Percentiles rank a stretch among this genome's conserved stretches.
Evolutionary conservation across 306 rosid species (phyloP).

Genomic region (Phaseolus lunatus): DNA sequence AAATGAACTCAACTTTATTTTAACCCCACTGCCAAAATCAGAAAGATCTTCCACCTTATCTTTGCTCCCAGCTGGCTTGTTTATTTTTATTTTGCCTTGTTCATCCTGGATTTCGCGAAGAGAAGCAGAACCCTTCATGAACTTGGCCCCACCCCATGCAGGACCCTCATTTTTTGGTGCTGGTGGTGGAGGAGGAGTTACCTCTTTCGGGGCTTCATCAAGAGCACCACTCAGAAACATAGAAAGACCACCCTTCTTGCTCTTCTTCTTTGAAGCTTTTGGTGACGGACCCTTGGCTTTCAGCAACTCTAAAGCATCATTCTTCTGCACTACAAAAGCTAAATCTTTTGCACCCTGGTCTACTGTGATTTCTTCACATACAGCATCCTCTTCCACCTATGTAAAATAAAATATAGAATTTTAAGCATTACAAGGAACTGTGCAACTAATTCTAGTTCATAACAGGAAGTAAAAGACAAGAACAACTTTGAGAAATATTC

Average conservation of each 20-base stretch:
- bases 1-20: conserved; percentile 70
- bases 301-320: conserved; percentile 51
- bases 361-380: conserved; percentile 41
- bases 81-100: conserved; percentile 63
- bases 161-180: conserved; percentile 74
- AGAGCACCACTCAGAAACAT: conserved; percentile 98
- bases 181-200: conserved; percentile 67
- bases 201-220: conserved; percentile 66
- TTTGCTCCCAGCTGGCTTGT: conserved; percentile 42
- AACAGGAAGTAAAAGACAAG: conserved; percentile 14
- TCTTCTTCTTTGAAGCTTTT: conserved; percentile 75
- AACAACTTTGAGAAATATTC: conserved; percentile 15
- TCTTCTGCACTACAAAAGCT: conserved; percentile 47
- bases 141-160: conserved; percentile 95
- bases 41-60: conserved; percentile 63
- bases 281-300: conserved; percentile 52
- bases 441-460: conserved; percentile 14
- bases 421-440: conserved; percentile 40
- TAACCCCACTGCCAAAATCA: conserved; percentile 60
- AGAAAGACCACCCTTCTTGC: conserved; percentile 91
- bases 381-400: conserved; percentile 64
- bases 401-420: conserved; percentile 33
- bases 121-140: conserved; percentile 67
- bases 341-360: conserved; percentile 49
- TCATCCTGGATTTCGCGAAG: conserved; percentile 91